phyloP scores from a whole-genome alignment of 805 yeast genomes.

The Scheffersomyces stipitis region DNA sequence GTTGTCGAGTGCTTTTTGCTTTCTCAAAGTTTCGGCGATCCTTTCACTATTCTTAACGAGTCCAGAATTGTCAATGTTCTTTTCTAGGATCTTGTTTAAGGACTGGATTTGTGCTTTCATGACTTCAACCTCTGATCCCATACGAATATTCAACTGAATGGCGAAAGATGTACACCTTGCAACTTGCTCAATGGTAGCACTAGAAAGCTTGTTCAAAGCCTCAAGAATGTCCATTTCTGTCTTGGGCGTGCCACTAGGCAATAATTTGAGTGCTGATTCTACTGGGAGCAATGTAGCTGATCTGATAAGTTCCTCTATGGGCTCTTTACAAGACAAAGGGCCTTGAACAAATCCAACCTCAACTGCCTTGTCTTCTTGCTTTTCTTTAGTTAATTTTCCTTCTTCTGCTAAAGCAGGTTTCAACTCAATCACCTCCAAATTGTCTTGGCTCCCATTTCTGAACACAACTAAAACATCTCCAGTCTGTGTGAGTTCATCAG shows the following conservation, averaged over 20 bases:
- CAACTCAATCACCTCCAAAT: constrained; percentile 14
- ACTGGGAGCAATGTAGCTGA: too few species aligned
- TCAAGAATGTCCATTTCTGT: constrained; percentile 5
- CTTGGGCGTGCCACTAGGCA: too few species aligned
- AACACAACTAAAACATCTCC: constrained; percentile 28
- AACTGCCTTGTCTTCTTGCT: too few species aligned
- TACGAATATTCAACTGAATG: constrained; percentile 18
- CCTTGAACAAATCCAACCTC: background rate
- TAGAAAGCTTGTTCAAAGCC: constrained; percentile 20
- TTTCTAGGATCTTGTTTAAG: constrained; percentile 5
- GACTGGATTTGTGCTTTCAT: constrained; percentile 19
- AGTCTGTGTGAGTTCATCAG: constrained; percentile 25
- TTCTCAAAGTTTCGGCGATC: constrained; percentile 13
- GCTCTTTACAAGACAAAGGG: constrained; percentile 6
- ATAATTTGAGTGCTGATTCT: too few species aligned
- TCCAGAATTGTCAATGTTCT: constrained; percentile 1
- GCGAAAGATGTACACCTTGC: constrained; percentile 13
- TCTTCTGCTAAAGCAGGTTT: constrained; percentile 1
- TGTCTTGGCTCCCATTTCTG: constrained; percentile 7
- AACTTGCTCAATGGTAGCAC: constrained; percentile 12
- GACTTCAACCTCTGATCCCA: constrained; percentile 22
- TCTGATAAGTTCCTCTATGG: constrained; percentile 18
- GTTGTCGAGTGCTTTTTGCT: constrained; percentile 21
- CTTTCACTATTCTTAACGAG: constrained; percentile 7
- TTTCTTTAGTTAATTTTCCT: background rate